Percentiles rank a stretch among this genome's conserved stretches.
phyloP scores from a whole-genome alignment of 805 yeast species.

The Kregervanrija delftensis region DNA sequence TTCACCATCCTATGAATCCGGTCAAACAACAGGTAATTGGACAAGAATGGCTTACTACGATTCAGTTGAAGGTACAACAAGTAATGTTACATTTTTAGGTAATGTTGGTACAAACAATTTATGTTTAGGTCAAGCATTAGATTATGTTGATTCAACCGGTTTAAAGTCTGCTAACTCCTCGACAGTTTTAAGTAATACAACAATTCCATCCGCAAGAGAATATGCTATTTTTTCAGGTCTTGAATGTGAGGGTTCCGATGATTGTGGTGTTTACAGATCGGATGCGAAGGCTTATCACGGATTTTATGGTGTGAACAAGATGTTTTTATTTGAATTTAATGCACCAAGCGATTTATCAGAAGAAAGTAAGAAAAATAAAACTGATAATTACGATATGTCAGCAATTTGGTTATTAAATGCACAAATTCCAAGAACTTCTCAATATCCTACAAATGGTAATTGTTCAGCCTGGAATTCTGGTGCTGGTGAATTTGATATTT shows the following conservation, averaged over 20 bases:
- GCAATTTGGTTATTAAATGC: slow-evolving; percentile 72
- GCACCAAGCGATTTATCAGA: slow-evolving; percentile 49
- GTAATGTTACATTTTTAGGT: slow-evolving; percentile 63
- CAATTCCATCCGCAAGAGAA: slow-evolving; percentile 53
- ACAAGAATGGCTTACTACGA: slow-evolving; percentile 54
- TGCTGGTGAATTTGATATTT: slow-evolving; percentile 74
- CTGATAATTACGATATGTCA: slow-evolving; percentile 51
- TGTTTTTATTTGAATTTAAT: slow-evolving; percentile 65
- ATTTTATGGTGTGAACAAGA: slow-evolving; percentile 55
- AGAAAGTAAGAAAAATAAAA: slow-evolving; percentile 26
- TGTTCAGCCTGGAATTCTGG: slow-evolving; percentile 77
- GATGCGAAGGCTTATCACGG: slow-evolving; percentile 75
- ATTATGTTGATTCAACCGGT: slow-evolving; percentile 58
- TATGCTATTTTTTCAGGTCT: slow-evolving; percentile 52
- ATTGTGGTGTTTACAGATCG: slow-evolving; percentile 71
- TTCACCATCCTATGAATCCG: slow-evolving; percentile 33
- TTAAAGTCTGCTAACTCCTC: slow-evolving; percentile 35
- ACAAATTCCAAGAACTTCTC: slow-evolving; percentile 65
- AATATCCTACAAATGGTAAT: slow-evolving; percentile 51
- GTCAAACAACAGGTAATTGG: slow-evolving; percentile 44
- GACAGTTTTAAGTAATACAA: slow-evolving; percentile 41
- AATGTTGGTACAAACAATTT: slow-evolving; percentile 52
- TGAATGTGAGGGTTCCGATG: slow-evolving; percentile 54
- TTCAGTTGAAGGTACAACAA: slow-evolving; percentile 38
- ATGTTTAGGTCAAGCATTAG: slow-evolving; percentile 64